phyloP scores from a whole-genome alignment of 2,329 filamentous ascomycete species.

The Trichophyton verrucosum region DNA sequence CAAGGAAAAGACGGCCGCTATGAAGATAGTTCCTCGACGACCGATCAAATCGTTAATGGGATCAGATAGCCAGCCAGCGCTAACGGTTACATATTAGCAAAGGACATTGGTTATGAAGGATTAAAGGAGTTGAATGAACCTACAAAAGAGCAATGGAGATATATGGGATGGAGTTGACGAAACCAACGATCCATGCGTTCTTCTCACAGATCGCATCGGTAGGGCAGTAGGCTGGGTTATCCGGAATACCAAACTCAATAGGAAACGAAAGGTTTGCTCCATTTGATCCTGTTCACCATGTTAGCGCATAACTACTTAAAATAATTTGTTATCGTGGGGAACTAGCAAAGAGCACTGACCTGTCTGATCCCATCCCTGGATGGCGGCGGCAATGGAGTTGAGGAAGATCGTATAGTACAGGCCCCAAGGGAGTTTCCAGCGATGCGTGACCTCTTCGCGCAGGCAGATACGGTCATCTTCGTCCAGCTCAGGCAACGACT shows the following conservation, averaged over 20 bases:
- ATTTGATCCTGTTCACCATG: slow-evolving; percentile 29
- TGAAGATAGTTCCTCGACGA: slow-evolving; percentile 53
- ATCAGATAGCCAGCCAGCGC: slow-evolving; percentile 55
- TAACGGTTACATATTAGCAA: slow-evolving; percentile 45
- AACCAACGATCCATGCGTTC: slow-evolving; percentile 47
- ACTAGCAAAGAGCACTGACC: slow-evolving; percentile 16
- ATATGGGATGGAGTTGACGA: slow-evolving; percentile 47
- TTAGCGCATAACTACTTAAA: background rate
- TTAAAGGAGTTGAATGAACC: slow-evolving; percentile 27
- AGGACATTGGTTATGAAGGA: slow-evolving; percentile 34
- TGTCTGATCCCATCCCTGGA: slow-evolving; percentile 43
- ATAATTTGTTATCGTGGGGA: background rate
- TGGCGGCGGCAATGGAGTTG: slow-evolving; percentile 43
- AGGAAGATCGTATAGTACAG: slow-evolving; percentile 40
- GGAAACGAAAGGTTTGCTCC: slow-evolving; percentile 43
- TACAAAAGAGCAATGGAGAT: slow-evolving; percentile 39
- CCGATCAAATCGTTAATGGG: slow-evolving; percentile 48
- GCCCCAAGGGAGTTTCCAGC: slow-evolving; percentile 37
- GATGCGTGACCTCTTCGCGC: slow-evolving; percentile 33
- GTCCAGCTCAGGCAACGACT: slow-evolving; percentile 48
- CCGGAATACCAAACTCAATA: slow-evolving; percentile 34
- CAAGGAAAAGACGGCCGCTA: slow-evolving; percentile 51
- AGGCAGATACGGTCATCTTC: slow-evolving; percentile 36
- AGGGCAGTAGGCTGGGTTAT: slow-evolving; percentile 24
- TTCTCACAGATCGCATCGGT: slow-evolving; percentile 20